phyloP scores from a whole-genome alignment of 2,329 filamentous ascomycete genomes.

The Fusarium agapanthi region DNA sequence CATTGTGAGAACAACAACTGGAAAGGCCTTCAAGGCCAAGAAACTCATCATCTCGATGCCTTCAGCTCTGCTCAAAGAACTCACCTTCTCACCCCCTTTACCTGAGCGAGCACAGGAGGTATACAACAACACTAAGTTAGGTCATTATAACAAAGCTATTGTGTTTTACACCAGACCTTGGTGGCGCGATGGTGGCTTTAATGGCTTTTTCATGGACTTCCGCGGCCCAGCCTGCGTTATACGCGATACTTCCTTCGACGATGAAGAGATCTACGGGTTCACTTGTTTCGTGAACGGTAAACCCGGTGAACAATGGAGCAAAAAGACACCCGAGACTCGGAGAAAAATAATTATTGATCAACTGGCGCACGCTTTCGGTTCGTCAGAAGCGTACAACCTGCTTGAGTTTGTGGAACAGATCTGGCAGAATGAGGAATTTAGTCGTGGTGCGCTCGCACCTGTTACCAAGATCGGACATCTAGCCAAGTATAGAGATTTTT shows the following conservation, averaged over 20 bases:
- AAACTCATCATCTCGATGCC: conserved; percentile 60
- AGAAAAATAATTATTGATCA: conserved; percentile 47
- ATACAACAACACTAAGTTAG: conserved; percentile 48
- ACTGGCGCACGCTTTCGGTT: conserved; percentile 43
- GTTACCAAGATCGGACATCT: conserved; percentile 45
- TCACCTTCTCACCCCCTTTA: conserved; percentile 57
- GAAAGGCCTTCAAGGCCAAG: conserved; percentile 43
- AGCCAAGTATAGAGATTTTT: conserved; percentile 39
- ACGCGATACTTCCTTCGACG: conserved; percentile 52
- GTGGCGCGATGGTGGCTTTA: conserved; percentile 48
- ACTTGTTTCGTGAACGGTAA: conserved; percentile 54
- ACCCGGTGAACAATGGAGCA: conserved; percentile 49
- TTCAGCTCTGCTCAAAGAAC: conserved; percentile 55
- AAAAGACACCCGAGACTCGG: conserved; percentile 40
- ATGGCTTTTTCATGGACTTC: conserved; percentile 52
- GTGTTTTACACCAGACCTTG: conserved; percentile 45
- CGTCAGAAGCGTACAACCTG: conserved; percentile 35
- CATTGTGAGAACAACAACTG: conserved; percentile 32
- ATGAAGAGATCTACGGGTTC: conserved; percentile 43
- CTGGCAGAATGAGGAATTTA: conserved; percentile 47
- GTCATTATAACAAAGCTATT: conserved; percentile 56
- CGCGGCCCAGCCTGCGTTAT: conserved; percentile 51
- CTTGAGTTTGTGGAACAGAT: conserved; percentile 46
- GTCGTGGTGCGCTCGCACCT: conserved; percentile 47
- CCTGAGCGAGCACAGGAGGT: conserved; percentile 48